Conservation (phyloP, 164 flowering plant genomes). For the Kalanchoe fedtschenkoi region DNA sequence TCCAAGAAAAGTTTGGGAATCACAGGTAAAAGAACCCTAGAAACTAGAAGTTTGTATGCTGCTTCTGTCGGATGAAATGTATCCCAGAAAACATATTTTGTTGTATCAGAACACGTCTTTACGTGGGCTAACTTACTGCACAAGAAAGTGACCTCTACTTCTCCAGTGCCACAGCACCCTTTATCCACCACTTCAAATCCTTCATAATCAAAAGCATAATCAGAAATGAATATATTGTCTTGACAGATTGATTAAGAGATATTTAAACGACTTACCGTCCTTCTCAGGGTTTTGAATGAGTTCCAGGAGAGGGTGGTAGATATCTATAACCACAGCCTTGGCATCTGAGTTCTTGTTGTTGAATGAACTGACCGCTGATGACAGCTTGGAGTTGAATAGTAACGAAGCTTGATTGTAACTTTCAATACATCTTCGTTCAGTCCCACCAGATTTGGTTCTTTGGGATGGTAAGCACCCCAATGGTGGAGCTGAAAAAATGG, state of each 20-base stretch:
- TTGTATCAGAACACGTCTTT: slow-evolving; percentile 11
- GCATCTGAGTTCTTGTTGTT: slow-evolving; percentile 4
- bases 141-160: slow-evolving; percentile 11
- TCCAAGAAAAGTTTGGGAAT: slow-evolving; percentile 3
- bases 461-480: slow-evolving; percentile 15
- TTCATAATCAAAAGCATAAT: background rate
- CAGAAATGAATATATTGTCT: background rate
- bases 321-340: slow-evolving; percentile 14
- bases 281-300: slow-evolving; percentile 15
- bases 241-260: background rate
- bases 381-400: slow-evolving; percentile 16
- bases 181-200: slow-evolving; percentile 16
- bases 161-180: slow-evolving; percentile 26
- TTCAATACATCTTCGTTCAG: slow-evolving; percentile 10
- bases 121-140: slow-evolving; percentile 8
- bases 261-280: slow-evolving; percentile 14
- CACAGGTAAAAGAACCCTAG: slow-evolving; percentile 5
- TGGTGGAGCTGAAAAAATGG: slow-evolving; percentile 10
- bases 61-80: slow-evolving; percentile 23
- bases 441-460: slow-evolving; percentile 12
- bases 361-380: slow-evolving; percentile 1
- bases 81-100: slow-evolving; percentile 28
- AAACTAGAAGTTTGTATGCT: slow-evolving; percentile 21
- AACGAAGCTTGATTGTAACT: slow-evolving; percentile 9
- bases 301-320: slow-evolving; percentile 17